A percentile compares a stretch with the other conserved stretches of the same genome.
Conservation (phyloP, 768 basidiomycete species). For the Astraeus odoratus region DNA sequence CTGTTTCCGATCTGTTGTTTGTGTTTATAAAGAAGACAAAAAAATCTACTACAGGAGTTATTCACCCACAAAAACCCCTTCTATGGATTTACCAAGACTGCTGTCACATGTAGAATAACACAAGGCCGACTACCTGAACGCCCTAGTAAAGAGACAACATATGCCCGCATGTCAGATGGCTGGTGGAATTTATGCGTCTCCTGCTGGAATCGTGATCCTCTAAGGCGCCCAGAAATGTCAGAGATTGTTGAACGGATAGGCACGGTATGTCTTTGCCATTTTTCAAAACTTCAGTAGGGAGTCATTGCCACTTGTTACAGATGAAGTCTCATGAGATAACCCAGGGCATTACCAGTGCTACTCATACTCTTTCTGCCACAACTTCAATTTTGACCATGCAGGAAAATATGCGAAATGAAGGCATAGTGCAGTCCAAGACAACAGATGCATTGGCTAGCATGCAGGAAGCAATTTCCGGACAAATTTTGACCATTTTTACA, state of each 20-base stretch:
- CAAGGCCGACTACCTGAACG: background rate
- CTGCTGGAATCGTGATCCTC: background rate
- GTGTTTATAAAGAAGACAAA: background rate
- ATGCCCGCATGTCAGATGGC: background rate
- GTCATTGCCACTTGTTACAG: background rate
- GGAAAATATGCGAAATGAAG: background rate
- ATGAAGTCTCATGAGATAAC: background rate
- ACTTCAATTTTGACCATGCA: background rate
- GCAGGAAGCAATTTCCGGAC: too few relatives aligned
- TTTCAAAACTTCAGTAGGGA: too few relatives aligned
- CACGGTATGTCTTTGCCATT: background rate
- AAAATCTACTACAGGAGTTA: background rate
- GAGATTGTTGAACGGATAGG: background rate
- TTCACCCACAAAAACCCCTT: background rate
- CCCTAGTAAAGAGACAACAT: background rate
- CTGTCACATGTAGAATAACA: background rate
- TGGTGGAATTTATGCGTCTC: background rate
- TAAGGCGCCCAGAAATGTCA: background rate
- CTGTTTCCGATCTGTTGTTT: background rate
- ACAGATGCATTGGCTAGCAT: too few relatives aligned
- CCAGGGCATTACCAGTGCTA: background rate
- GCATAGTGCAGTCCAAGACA: background rate
- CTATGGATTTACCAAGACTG: background rate
- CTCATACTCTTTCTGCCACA: background rate
- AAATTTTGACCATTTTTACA: background rate